Percentiles rank a stretch among this genome's conserved stretches.
Evolutionary conservation across 805 yeast genomes (phyloP).

Genomic region (Pichia insulana): DNA sequence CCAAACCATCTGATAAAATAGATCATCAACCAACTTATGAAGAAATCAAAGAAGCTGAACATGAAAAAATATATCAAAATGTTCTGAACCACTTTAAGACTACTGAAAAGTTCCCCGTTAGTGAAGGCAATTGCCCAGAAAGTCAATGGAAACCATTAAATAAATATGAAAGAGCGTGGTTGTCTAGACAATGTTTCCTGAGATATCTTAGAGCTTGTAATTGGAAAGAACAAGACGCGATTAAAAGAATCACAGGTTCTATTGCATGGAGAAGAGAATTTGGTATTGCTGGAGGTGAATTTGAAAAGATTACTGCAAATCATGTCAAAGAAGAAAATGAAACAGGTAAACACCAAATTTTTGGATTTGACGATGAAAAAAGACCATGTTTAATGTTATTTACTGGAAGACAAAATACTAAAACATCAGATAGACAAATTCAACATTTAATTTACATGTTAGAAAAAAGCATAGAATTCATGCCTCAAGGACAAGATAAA

Average conservation of each 20-base stretch:
- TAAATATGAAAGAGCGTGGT: conserved; percentile 73
- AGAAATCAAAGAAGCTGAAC: conserved; percentile 37
- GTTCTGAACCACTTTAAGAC: conserved; percentile 54
- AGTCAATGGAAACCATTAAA: conserved; percentile 31
- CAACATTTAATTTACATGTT: conserved; percentile 90
- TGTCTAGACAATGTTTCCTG: conserved; percentile 80
- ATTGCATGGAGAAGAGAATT: conserved; percentile 91
- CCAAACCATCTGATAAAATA: conserved; percentile 34
- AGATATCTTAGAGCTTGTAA: conserved; percentile 89
- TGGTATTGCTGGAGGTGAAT: conserved; percentile 53
- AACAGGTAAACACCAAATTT: conserved; percentile 83
- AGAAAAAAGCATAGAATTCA: conserved; percentile 83
- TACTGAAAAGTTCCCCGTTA: conserved; percentile 39
- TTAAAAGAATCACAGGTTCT: conserved; percentile 63
- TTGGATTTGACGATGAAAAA: conserved; percentile 84
- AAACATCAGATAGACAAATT: conserved; percentile 79
- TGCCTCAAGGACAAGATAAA: conserved; percentile 96
- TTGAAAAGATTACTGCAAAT: conserved; percentile 43
- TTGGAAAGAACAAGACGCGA: conserved; percentile 68
- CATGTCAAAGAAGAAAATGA: conserved; percentile 61
- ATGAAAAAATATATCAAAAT: conserved; percentile 46
- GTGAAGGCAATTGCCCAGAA: conserved; percentile 33
- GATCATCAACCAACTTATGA: conserved; percentile 37
- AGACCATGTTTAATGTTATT: conserved; percentile 87
- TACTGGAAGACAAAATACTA: conserved; percentile 97